A percentile compares a stretch with the other conserved stretches of the same genome.
These are phyloP conservation scores for Cercospora zeae-maydis DNA, from an alignment of 2,329 filamentous ascomycete genomes.

Conservation along the genomic window DNA sequence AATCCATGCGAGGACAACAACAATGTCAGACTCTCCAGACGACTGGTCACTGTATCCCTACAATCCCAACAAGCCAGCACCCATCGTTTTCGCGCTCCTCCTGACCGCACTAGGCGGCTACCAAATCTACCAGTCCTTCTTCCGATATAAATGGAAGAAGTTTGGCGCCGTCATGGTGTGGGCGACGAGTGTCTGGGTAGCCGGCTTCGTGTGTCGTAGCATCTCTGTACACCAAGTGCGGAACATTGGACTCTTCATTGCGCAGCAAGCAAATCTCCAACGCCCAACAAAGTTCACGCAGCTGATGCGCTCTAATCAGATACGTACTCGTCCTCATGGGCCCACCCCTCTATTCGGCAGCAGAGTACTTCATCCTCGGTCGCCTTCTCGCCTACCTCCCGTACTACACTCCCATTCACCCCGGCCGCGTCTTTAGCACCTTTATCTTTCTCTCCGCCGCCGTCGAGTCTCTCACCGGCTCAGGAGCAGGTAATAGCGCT, in stretches of 20 bases:
- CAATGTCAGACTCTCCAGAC: constrained; percentile 8
- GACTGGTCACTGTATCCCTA: constrained; percentile 31
- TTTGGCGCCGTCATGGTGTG: constrained; percentile 29
- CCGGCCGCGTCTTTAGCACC: constrained; percentile 57
- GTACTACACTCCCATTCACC: constrained; percentile 56
- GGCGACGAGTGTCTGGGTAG: constrained; percentile 36
- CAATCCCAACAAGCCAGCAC: constrained; percentile 52
- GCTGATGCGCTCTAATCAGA: not conserved
- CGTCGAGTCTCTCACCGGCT: constrained; percentile 52
- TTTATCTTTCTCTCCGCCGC: constrained; percentile 53
- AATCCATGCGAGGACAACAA: not conserved
- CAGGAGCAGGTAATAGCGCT: constrained; percentile 48
- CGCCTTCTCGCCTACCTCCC: constrained; percentile 60
- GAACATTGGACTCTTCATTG: constrained; percentile 41
- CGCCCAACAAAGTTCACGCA: not conserved
- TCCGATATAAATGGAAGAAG: constrained; percentile 27
- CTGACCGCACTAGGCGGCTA: constrained; percentile 47
- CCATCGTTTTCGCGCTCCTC: constrained; percentile 51
- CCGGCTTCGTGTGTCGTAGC: constrained; percentile 55
- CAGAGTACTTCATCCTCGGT: constrained; percentile 61
- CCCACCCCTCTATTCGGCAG: constrained; percentile 56
- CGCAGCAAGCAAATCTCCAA: constrained; percentile 29
- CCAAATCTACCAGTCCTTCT: constrained; percentile 54
- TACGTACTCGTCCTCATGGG: constrained; percentile 42
- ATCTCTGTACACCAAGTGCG: constrained; percentile 52